These are phyloP conservation scores for Zizania palustris DNA, from an alignment of 202 grass and related monocot genomes.

Conservation along the genomic window DNA sequence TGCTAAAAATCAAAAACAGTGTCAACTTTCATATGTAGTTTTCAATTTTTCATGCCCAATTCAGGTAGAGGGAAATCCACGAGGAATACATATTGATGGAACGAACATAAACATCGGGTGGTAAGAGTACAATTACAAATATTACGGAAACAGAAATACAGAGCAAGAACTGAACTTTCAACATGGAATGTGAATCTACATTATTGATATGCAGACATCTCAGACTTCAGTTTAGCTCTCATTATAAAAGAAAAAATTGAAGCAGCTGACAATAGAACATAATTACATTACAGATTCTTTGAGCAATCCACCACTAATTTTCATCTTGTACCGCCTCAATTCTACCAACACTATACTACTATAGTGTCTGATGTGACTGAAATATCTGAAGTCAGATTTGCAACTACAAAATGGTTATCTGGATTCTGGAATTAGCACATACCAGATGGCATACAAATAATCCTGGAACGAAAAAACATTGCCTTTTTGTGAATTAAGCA, in stretches of 20 bases:
- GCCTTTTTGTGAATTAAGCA: background rate
- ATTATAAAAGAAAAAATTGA: background rate
- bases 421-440: background rate
- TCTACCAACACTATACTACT: background rate
- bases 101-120: background rate
- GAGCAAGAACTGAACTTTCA: background rate
- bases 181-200: background rate
- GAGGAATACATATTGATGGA: background rate
- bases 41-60: background rate
- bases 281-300: slow-evolving; percentile 12
- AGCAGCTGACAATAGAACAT: background rate
- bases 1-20: background rate
- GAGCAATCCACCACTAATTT: background rate
- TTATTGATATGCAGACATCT: background rate
- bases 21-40: background rate
- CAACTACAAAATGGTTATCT: background rate
- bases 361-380: background rate
- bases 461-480: background rate
- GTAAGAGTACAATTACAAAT: background rate
- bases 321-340: background rate
- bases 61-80: background rate
- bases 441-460: background rate
- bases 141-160: background rate
- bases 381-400: background rate
- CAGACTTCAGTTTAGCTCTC: background rate